Evolutionary conservation across 2,329 filamentous ascomycete genomes (phyloP).

Genomic region (Orbilia oligospora): DNA sequence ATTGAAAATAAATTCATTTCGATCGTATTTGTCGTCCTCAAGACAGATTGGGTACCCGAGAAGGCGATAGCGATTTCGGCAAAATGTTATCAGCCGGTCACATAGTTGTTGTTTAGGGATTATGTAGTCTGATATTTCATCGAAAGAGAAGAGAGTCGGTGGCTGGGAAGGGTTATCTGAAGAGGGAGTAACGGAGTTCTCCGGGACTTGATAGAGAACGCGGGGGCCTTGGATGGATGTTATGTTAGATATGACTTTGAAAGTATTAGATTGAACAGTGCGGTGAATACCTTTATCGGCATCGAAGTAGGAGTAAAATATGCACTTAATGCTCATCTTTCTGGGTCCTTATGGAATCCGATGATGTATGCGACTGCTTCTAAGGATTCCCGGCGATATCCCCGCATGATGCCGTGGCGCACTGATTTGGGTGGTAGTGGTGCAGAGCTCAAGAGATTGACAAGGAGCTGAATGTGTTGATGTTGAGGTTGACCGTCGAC

Average conservation of each 20-base stretch:
- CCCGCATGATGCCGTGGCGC: constrained; percentile 21
- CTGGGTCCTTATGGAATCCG: not conserved
- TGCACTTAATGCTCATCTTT: constrained; percentile 73
- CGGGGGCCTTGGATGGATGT: constrained; percentile 70
- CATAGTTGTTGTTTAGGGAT: constrained; percentile 96
- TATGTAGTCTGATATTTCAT: constrained; percentile 89
- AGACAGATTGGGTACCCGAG: constrained; percentile 92
- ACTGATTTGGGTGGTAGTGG: not conserved
- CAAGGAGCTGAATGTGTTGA: constrained; percentile 9
- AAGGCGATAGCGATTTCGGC: constrained; percentile 81
- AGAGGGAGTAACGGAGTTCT: constrained; percentile 72
- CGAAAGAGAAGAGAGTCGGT: constrained; percentile 83
- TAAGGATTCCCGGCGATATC: constrained; percentile 7
- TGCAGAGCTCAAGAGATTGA: too few species aligned
- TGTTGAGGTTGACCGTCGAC: not conserved
- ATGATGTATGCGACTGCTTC: constrained; percentile 7
- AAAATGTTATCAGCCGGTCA: constrained; percentile 87
- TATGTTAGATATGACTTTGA: constrained; percentile 60
- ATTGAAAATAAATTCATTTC: constrained; percentile 99
- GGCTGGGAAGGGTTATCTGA: constrained; percentile 67
- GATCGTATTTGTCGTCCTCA: constrained; percentile 82
- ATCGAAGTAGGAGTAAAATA: constrained; percentile 80
- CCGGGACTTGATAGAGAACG: constrained; percentile 76
- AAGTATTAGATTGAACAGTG: not conserved
- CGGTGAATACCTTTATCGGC: constrained; percentile 73